Percentiles rank a stretch among this genome's conserved stretches.
phyloP scores from a whole-genome alignment of 1,284 basidiomycete genomes.

The Trametes hirsuta region DNA sequence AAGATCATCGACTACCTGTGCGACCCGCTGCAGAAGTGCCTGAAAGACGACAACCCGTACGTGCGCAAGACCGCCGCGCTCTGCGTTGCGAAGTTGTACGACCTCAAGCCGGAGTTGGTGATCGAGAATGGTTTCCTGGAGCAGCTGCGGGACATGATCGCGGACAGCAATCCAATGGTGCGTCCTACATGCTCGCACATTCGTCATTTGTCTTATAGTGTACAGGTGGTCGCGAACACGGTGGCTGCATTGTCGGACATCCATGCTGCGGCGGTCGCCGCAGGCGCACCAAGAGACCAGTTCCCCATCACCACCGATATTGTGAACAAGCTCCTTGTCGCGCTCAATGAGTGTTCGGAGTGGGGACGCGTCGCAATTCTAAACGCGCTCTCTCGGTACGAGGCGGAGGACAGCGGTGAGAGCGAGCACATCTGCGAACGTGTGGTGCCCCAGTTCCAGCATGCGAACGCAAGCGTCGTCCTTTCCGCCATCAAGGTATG shows the following conservation, averaged over 20 bases:
- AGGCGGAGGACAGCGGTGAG: slow-evolving; percentile 86
- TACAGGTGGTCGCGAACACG: slow-evolving; percentile 93
- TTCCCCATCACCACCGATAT: slow-evolving; percentile 85
- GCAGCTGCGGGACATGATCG: slow-evolving; percentile 87
- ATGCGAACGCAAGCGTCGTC: slow-evolving; percentile 94
- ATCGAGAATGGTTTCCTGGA: slow-evolving; percentile 95
- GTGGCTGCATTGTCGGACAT: slow-evolving; percentile 95
- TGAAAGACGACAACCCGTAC: slow-evolving; percentile 96
- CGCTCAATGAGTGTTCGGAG: slow-evolving; percentile 97
- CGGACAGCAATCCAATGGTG: slow-evolving; percentile 98
- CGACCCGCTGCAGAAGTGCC: slow-evolving; percentile 89
- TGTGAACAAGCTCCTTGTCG: slow-evolving; percentile 90
- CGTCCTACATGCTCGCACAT: too few relatives aligned
- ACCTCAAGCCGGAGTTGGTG: slow-evolving; percentile 94
- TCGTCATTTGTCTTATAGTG: too few relatives aligned
- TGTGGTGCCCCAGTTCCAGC: slow-evolving; percentile 98
- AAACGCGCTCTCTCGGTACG: slow-evolving; percentile 85
- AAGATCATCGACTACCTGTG: slow-evolving; percentile 99
- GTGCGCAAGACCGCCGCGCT: slow-evolving; percentile 97
- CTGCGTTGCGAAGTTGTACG: slow-evolving; percentile 96
- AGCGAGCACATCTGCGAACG: slow-evolving; percentile 99
- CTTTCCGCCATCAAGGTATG: slow-evolving; percentile 91
- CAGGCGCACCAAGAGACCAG: slow-evolving; percentile 63
- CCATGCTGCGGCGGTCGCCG: slow-evolving; percentile 65
- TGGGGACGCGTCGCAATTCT: slow-evolving; percentile 97